Evolutionary conservation across 1,284 basidiomycete genomes (phyloP).

Genomic region (Leccinum fuscescens): DNA sequence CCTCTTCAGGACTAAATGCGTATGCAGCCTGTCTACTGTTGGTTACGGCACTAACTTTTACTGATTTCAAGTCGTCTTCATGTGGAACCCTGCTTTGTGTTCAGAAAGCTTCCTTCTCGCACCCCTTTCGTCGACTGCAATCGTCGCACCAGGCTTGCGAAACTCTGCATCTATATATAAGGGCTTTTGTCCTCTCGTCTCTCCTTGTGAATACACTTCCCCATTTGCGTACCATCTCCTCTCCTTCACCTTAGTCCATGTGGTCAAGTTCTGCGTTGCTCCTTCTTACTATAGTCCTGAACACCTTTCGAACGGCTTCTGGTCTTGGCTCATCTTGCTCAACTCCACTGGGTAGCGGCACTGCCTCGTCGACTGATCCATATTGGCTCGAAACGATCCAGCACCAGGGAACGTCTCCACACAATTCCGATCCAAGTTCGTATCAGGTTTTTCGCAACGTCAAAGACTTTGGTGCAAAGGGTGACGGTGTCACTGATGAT

Average conservation of each 20-base stretch:
- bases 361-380: slow-evolving; percentile 35
- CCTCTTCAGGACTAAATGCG: not conserved
- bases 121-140: not conserved
- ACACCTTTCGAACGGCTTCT: not conserved
- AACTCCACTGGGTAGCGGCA: slow-evolving; percentile 16
- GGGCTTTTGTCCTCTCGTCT: not conserved
- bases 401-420: slow-evolving; percentile 65
- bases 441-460: slow-evolving; percentile 64
- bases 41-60: not conserved
- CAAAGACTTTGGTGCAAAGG: slow-evolving; percentile 31
- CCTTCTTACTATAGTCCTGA: slow-evolving; percentile 14
- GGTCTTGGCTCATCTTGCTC: slow-evolving; percentile 27
- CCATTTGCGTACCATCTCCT: not conserved
- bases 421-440: slow-evolving; percentile 47
- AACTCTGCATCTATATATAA: slow-evolving; percentile 18
- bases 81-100: not conserved
- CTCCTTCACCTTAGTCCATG: slow-evolving; percentile 11
- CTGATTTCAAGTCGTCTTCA: not conserved
- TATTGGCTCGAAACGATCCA: slow-evolving; percentile 55
- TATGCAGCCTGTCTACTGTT: slow-evolving; percentile 2
- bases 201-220: not conserved
- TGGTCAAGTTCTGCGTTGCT: slow-evolving; percentile 5
- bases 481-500: slow-evolving; percentile 32
- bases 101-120: slow-evolving; percentile 3
- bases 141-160: not conserved